Evolutionary conservation across 805 yeast species (phyloP), one percentile per base, ranked within the genome.

Genomic region (Metschnikowia kofuensis): DNA sequence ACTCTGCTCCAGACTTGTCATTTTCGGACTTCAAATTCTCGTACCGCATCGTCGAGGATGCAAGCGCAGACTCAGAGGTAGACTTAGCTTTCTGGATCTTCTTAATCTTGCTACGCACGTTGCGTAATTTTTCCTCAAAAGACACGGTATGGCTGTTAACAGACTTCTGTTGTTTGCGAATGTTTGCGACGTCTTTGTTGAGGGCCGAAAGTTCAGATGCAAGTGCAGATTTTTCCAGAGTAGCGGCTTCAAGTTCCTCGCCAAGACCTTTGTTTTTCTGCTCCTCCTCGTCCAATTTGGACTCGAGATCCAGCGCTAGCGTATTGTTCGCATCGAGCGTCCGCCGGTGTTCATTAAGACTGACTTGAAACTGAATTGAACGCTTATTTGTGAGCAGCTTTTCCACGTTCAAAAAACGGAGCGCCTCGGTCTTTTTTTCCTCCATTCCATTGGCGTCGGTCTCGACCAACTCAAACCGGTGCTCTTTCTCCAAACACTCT

Each of bases 401-500:
- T 64, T 89, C 96, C 35, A 77, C 73, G 40, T 69, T 70, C 51
- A 94, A 66, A 60, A 78, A 88, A 21, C 73, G 71, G 35, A 92
- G 65, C 0, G 96, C 96, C 35, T 78, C 83, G 34, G 79, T 79
- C 56, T 90, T 85, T 45, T 80, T 80, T 49, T 88, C 94, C 51
- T 87, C 77, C 39, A 82, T 57, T 42, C 69, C 73, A 10, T 75
- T 75, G 52, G 87, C 83, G 53, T 91, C 97, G 53, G 80, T 81
- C 55, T 84, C 87, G 1, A 90, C 96, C 58, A 89, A 77, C 49
- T 83, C 84, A 57, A 87, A 85, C 51, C 97, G 77, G 50, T 78
- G 81, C 54, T 87, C 88, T 61, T 90, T 91, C 60, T 89, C 96
- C 35, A 80, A 69, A 62, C 96, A 89, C 7, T 82, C 74, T 39